Base-by-base conservation (phyloP, 2,329 filamentous ascomycete species). In the Geosmithia morbida region DNA sequence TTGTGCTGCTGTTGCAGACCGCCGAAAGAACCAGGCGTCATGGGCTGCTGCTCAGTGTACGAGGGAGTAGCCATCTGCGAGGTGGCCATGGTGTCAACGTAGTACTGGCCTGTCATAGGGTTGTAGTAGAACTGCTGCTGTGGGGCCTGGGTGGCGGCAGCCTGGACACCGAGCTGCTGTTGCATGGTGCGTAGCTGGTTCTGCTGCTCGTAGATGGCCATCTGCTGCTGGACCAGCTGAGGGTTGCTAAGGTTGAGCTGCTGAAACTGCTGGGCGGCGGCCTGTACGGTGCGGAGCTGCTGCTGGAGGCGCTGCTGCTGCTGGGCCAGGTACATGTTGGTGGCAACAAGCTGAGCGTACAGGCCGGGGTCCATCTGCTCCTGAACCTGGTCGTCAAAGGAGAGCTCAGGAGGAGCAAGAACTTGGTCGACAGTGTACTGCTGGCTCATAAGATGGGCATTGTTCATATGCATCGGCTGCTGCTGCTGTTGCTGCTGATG, bases 241-340 rank as follows among this genome's bases (percentile, higher is more conserved):
- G 64, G 57, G 46, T 67, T 67, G 59, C 74, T 81, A 50, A 94
- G 61, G 62, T 74, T 87, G 66, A 94, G 70, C 53, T 78, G 79
- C 62, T 88, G 84, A 58, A 89, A 85, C 64, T 89, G 85, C 65
- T 88, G 85, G 50, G 87, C 84, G 39, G 85, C 85, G 46, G 82
- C 81, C 58, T 90, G 92, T 20, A 96, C 80, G 53, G 71, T 85
- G 55, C 87, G 78, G 54, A 97, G 75, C 67, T 97, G 88, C 67
- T 96, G 89, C 67, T 97, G 89, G 46, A 97, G 79, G 53, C 86
- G 84, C 68, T 95, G 88, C 67, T 97, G 90, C 66, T 95, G 89
- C 60, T 95, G 87, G 41, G 88, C 87, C 46, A 98, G 75, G 60
- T 94, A 94, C 61, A 92, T 69, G 63, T 96, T 95, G 57, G 88